phyloP scores from a whole-genome alignment of 768 basidiomycete genomes.

The Pleurotus eryngii region DNA sequence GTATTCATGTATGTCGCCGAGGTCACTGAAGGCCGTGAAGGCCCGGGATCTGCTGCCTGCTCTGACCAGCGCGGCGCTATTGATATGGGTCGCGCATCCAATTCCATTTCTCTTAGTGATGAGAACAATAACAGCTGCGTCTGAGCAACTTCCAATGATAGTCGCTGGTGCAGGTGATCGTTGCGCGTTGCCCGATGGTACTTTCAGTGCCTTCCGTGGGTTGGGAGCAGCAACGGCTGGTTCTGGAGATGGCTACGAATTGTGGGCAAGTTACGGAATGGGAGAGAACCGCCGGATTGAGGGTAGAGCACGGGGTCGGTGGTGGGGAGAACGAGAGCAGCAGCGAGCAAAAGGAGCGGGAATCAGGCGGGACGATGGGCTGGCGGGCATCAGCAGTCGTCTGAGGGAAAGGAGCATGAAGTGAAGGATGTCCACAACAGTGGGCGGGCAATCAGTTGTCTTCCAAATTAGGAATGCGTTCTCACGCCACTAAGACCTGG shows the following conservation, averaged over 20 bases:
- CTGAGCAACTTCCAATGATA: background rate
- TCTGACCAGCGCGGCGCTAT: conserved; percentile 19
- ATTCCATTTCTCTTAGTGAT: conserved; percentile 35
- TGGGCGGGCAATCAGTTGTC: background rate
- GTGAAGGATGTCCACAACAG: background rate
- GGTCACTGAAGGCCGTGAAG: background rate
- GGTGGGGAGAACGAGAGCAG: background rate
- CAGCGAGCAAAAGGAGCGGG: conserved; percentile 4
- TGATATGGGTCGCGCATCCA: conserved; percentile 29
- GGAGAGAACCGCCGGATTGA: too few relatives aligned
- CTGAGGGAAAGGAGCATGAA: background rate
- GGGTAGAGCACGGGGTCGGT: too few relatives aligned
- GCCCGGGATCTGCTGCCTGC: background rate
- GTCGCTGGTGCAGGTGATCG: background rate
- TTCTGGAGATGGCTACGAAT: background rate
- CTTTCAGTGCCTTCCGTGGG: background rate
- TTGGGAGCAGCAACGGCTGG: background rate
- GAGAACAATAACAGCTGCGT: conserved; percentile 3
- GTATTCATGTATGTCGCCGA: conserved; percentile 6
- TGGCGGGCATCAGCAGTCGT: background rate
- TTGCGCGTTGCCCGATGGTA: background rate
- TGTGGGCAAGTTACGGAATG: background rate
- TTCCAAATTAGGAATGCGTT: background rate
- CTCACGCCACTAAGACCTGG: conserved; percentile 1
- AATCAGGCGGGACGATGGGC: background rate